Conservation (phyloP, 2,329 filamentous ascomycete species). For the Blastomyces gilchristii region DNA sequence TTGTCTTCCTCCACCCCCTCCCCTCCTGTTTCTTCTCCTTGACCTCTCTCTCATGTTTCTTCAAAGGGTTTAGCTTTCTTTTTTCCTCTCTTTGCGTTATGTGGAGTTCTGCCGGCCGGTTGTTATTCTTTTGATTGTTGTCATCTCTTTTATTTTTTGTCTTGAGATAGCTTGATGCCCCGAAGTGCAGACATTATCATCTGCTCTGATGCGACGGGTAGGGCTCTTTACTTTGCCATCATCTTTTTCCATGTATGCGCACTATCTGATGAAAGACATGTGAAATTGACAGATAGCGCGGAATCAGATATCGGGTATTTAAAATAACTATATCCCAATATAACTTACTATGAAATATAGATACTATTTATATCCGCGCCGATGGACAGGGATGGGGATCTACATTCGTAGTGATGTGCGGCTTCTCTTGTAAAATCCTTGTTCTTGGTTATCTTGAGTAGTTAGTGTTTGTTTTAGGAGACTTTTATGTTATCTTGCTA, state of each 20-base stretch:
- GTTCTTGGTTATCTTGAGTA: too few relatives aligned
- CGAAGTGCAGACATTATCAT: background rate
- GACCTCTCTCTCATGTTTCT: background rate
- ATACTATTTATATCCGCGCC: too few relatives aligned
- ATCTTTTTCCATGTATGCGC: background rate
- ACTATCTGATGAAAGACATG: background rate
- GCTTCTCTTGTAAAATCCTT: too few relatives aligned
- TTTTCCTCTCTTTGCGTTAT: background rate
- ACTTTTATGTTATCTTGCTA: too few relatives aligned
- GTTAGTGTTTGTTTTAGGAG: too few relatives aligned
- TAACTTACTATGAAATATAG: too few relatives aligned
- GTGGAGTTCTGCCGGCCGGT: slow-evolving; percentile 1
- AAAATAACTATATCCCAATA: too few relatives aligned
- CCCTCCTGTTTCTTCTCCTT: background rate
- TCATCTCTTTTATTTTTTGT: background rate
- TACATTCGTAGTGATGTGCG: too few relatives aligned
- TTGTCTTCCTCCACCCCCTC: background rate
- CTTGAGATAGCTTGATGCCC: background rate
- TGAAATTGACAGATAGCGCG: background rate
- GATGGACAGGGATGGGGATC: too few relatives aligned
- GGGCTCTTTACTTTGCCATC: background rate
- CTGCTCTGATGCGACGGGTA: background rate
- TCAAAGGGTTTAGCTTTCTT: background rate
- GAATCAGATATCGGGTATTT: background rate
- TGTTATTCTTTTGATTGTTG: background rate